Percentiles rank a stretch among this genome's conserved stretches.
Evolutionary conservation across 179 eudicot genomes (phyloP).

Genomic region (Heliamphora pulchella): DNA sequence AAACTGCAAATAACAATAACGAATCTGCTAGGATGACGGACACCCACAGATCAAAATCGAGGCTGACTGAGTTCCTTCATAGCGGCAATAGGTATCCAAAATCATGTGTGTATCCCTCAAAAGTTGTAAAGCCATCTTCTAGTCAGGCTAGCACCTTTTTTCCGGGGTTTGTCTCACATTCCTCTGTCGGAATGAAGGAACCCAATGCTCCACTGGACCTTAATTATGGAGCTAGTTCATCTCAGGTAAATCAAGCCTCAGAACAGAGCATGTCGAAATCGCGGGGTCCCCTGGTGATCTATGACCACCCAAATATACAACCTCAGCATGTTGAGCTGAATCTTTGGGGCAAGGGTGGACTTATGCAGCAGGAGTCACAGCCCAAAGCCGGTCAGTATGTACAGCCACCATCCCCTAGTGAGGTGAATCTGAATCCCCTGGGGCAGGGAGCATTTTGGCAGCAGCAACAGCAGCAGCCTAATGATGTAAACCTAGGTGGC

Average conservation of each 20-base stretch:
- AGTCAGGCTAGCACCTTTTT: background rate
- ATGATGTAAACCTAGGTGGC: background rate
- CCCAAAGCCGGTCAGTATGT: background rate
- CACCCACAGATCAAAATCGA: background rate
- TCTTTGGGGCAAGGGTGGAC: background rate
- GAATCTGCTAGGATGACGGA: no score
- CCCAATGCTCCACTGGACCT: background rate
- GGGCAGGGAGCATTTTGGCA: no score
- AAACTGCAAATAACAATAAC: no score
- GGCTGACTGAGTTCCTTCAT: slow-evolving; percentile 1
- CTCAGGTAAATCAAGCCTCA: background rate
- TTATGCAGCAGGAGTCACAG: background rate
- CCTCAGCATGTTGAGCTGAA: no score
- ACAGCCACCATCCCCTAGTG: background rate
- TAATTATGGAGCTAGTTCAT: background rate
- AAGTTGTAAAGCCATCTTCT: slow-evolving; percentile 5
- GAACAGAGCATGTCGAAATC: background rate
- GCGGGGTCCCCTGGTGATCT: background rate
- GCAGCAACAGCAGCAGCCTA: background rate
- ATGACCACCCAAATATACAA: background rate
- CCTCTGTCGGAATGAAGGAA: background rate
- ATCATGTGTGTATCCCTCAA: slow-evolving; percentile 13
- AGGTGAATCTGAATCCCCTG: no score
- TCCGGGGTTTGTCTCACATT: background rate
- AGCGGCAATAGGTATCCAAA: background rate